phyloP scores from a whole-genome alignment of 768 basidiomycete species.

The Peribolospora kevripleyi region DNA sequence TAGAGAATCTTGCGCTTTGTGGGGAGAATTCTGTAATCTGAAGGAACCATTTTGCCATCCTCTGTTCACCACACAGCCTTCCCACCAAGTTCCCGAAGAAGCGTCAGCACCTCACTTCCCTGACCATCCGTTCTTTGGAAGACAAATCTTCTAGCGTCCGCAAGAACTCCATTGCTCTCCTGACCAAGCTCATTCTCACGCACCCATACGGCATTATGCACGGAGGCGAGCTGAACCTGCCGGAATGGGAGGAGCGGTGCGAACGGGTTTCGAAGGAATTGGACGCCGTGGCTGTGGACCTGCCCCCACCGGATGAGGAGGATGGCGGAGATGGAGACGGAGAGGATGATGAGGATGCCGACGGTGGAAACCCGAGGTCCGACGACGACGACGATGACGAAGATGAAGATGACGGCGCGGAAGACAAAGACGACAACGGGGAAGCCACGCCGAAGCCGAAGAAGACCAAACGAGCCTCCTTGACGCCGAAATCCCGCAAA shows the following conservation, averaged over 20 bases:
- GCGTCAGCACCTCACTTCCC: conserved; percentile 44
- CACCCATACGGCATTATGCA: conserved; percentile 72
- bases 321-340: conserved; percentile 24
- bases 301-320: conserved; percentile 21
- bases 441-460: conserved; percentile 14
- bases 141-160: conserved; percentile 81
- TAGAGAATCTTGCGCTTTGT: conserved; percentile 1
- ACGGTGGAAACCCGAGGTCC: conserved; percentile 22
- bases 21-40: not conserved
- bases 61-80: conserved; percentile 20
- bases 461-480: conserved; percentile 13
- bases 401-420: conserved; percentile 18
- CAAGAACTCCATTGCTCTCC: conserved; percentile 49
- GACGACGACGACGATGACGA: conserved; percentile 12
- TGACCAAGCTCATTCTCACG: conserved; percentile 50
- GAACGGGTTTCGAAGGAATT: conserved; percentile 37
- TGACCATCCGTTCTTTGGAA: conserved; percentile 55
- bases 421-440: conserved; percentile 5
- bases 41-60: not conserved
- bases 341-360: conserved; percentile 30
- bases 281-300: conserved; percentile 45
- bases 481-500: conserved; percentile 19
- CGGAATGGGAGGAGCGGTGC: conserved; percentile 52
- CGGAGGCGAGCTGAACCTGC: conserved; percentile 50
- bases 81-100: conserved; percentile 65